Conservation (phyloP, 768 basidiomycete genomes). For the Mycena epipterygia region DNA sequence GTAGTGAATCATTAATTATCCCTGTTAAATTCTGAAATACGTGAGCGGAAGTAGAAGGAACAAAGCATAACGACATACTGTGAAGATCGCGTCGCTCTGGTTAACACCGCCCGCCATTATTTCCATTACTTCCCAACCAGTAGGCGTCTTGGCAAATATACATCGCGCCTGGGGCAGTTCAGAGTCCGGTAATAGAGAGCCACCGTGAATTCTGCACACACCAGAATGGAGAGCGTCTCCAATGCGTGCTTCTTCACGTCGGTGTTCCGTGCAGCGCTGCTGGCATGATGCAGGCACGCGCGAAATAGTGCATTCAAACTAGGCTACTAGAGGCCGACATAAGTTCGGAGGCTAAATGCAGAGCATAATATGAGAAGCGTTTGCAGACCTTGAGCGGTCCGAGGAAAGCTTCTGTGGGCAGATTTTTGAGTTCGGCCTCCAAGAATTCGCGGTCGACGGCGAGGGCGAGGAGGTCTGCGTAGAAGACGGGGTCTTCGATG, state of each 20-base stretch:
- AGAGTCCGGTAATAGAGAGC: not conserved
- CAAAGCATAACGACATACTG: slow-evolving; percentile 46
- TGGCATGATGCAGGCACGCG: slow-evolving; percentile 58
- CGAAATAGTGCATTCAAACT: slow-evolving; percentile 58
- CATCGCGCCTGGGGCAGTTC: slow-evolving; percentile 43
- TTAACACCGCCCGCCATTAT: slow-evolving; percentile 72
- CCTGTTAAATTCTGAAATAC: slow-evolving; percentile 61
- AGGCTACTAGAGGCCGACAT: slow-evolving; percentile 34
- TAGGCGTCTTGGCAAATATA: slow-evolving; percentile 68
- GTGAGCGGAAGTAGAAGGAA: not conserved
- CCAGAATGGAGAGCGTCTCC: slow-evolving; percentile 62
- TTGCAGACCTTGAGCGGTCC: slow-evolving; percentile 34
- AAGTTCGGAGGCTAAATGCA: not conserved
- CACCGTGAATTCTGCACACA: slow-evolving; percentile 26
- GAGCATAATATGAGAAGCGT: not conserved
- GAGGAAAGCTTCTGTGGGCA: slow-evolving; percentile 29
- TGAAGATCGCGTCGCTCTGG: slow-evolving; percentile 71
- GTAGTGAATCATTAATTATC: slow-evolving; percentile 61
- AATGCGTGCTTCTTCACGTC: slow-evolving; percentile 61
- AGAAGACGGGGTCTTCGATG: slow-evolving; percentile 62
- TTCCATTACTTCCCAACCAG: slow-evolving; percentile 84
- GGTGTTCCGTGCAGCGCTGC: slow-evolving; percentile 49
- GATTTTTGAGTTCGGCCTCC: slow-evolving; percentile 38
- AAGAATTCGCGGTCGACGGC: slow-evolving; percentile 64
- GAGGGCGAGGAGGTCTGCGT: slow-evolving; percentile 64